Conservation (phyloP, 2,329 filamentous ascomycete species). For the Coniochaeta ligniaria region DNA sequence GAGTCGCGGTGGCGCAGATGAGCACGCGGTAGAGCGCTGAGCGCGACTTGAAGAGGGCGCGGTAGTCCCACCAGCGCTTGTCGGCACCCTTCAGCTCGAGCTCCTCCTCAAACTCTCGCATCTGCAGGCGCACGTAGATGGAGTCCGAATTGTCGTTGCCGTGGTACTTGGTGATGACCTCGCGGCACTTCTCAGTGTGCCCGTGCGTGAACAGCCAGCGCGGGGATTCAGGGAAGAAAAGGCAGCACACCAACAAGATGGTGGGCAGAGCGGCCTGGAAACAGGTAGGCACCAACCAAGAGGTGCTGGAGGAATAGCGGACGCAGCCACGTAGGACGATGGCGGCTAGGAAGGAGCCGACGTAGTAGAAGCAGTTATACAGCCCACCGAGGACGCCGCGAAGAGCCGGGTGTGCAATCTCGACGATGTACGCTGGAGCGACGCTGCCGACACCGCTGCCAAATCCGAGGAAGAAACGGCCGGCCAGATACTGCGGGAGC, state of each 20-base stretch:
- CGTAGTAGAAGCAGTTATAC: background rate
- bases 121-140: slow-evolving; percentile 30
- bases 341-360: slow-evolving; percentile 1
- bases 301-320: background rate
- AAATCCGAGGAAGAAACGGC: background rate
- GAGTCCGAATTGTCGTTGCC: slow-evolving; percentile 31
- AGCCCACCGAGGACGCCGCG: background rate
- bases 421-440: background rate
- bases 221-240: slow-evolving; percentile 28
- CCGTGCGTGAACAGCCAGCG: slow-evolving; percentile 29
- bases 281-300: slow-evolving; percentile 7
- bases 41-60: slow-evolving; percentile 34
- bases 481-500: background rate
- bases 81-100: slow-evolving; percentile 38
- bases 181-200: slow-evolving; percentile 25
- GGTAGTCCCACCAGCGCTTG: slow-evolving; percentile 40
- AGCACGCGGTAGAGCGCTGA: background rate
- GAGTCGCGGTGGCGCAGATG: slow-evolving; percentile 33
- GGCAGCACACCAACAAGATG: slow-evolving; percentile 22
- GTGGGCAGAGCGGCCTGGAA: slow-evolving; percentile 27
- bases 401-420: background rate
- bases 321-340: slow-evolving; percentile 4
- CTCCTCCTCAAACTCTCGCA: slow-evolving; percentile 33
- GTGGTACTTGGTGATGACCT: slow-evolving; percentile 29
- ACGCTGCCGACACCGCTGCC: background rate